Conservation (phyloP, 1,284 basidiomycete genomes). For the Sanghuangporus baumii region DNA sequence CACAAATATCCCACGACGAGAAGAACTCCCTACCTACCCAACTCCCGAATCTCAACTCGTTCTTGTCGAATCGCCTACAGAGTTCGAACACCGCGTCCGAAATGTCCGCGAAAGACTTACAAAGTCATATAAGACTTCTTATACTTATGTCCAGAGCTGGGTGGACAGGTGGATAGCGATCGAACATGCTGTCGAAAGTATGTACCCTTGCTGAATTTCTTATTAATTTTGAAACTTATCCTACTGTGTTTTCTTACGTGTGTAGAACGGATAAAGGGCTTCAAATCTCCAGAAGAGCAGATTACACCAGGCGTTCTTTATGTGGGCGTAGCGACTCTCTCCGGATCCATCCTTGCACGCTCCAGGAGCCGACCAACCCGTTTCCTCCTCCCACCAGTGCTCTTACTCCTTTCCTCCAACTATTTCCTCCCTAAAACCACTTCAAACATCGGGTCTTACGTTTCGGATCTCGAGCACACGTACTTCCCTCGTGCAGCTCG, state of each 20-base stretch:
- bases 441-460: slow-evolving; percentile 60
- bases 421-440: slow-evolving; percentile 82
- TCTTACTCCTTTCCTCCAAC: slow-evolving; percentile 58
- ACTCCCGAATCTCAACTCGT: slow-evolving; percentile 51
- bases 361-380: slow-evolving; percentile 66
- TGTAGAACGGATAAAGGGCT: slow-evolving; percentile 73
- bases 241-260: background rate
- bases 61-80: slow-evolving; percentile 66
- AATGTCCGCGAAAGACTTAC: slow-evolving; percentile 53
- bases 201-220: slow-evolving; percentile 29
- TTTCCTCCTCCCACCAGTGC: slow-evolving; percentile 62
- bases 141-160: slow-evolving; percentile 60
- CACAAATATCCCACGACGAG: background rate
- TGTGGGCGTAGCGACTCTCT: slow-evolving; percentile 82
- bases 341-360: slow-evolving; percentile 80
- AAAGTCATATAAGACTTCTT: slow-evolving; percentile 48
- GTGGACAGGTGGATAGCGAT: slow-evolving; percentile 78
- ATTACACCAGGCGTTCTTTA: slow-evolving; percentile 85
- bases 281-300: slow-evolving; percentile 73
- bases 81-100: slow-evolving; percentile 69
- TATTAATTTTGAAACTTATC: background rate
- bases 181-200: slow-evolving; percentile 79
- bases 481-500: slow-evolving; percentile 65
- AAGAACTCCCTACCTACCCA: slow-evolving; percentile 73
- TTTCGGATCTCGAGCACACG: slow-evolving; percentile 63